These are phyloP conservation scores for Choricystis sp. DNA, from an alignment of 139 green algal species.

Conservation along the genomic window DNA sequence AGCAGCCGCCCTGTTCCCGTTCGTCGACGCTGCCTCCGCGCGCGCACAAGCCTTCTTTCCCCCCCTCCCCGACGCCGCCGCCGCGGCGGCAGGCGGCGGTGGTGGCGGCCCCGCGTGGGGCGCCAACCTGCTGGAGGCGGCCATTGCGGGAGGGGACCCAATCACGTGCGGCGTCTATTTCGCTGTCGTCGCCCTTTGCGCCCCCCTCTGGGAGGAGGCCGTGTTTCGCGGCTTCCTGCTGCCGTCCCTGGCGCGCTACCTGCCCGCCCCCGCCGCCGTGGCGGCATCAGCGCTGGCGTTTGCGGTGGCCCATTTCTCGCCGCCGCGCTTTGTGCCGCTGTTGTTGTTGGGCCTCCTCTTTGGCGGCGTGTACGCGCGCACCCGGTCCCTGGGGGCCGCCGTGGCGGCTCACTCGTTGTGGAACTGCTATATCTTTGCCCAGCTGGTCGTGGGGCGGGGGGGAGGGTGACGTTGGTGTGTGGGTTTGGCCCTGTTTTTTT, in stretches of 20 bases:
- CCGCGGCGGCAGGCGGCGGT: constrained; percentile 3
- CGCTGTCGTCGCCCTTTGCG: constrained; percentile 52
- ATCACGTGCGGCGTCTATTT: constrained; percentile 53
- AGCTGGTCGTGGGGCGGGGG: background rate
- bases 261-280: constrained; percentile 34
- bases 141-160: constrained; percentile 2
- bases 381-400: constrained; percentile 48
- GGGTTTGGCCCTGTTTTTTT: too few species aligned
- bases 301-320: constrained; percentile 67
- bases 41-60: constrained; percentile 3
- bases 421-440: constrained; percentile 7
- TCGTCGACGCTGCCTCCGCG: constrained; percentile 12
- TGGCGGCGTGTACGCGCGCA: constrained; percentile 47
- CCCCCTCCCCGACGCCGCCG: background rate
- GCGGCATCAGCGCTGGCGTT: constrained; percentile 46
- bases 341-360: constrained; percentile 76
- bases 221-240: constrained; percentile 93
- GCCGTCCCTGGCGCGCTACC: constrained; percentile 51
- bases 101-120: background rate
- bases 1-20: constrained; percentile 17
- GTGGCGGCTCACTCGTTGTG: constrained; percentile 18
- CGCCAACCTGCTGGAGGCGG: constrained; percentile 13
- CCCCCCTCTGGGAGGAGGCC: constrained; percentile 86
- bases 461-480: background rate
- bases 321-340: constrained; percentile 68